Evolutionary conservation across 2,329 filamentous ascomycete species (phyloP), one percentile per base, ranked within the genome.

Genomic region (Aspergillus intermedius): DNA sequence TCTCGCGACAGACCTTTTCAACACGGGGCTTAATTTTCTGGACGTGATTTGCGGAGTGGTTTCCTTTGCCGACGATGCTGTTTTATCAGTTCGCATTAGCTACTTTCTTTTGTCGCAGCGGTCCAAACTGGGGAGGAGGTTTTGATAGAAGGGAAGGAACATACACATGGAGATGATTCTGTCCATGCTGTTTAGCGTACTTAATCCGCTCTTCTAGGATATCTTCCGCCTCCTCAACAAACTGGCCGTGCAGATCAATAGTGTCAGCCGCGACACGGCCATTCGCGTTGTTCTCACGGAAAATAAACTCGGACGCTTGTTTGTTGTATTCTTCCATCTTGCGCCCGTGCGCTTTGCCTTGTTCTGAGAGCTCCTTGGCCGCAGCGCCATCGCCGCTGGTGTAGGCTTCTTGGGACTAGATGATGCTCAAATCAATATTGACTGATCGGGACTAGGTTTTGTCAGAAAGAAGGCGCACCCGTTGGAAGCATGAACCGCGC

Each of bases 21-120:
- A 97, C 89, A 52, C 87, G 80, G n/a, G 93, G 93, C 73, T 95
- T 96, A 69, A 98, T 84, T 77, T 93, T 96, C 70, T 95, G 89
- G 21, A 97, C 78, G 61, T 93, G 86, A 56, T 84, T 80, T 8
- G 73, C 75, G 45, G 83, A 88, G 73, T 98, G 93, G 67, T 94
- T 93, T 3, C 93, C 93, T 71, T 91, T 95, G 62, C 93, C 93
- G 25, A 97, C 91, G 62, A 98, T 96, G 37, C 77, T 80, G 50
- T 42, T 34, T 13, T 25, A 9, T 10, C 17, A 23, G 3, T 28
- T 10, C 5, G 8, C 25, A 30, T 30, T 30, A 30, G 25, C 25
- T 30, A 30, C 13, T 13, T 6, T 41, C 4, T 28, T 7, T n/a
- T 17, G 21, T 22, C 34, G 25, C 25, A 30, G 4, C 10, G 5